Evolutionary conservation across 352 stramenopile genomes (phyloP).

Genomic region (Globisporangium splendens): DNA sequence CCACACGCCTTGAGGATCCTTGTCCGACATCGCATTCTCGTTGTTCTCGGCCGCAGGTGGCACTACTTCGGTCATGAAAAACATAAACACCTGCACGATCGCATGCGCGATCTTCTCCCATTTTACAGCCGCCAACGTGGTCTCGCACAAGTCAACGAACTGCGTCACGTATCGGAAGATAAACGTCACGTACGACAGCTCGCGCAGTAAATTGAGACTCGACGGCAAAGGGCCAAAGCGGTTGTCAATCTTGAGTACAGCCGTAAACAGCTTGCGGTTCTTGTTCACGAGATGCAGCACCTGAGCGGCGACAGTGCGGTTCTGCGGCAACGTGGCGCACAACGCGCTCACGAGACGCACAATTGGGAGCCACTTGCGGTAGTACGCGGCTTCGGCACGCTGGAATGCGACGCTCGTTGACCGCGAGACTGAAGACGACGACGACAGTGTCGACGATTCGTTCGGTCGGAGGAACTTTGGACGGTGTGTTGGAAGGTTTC

Average conservation of each 20-base stretch:
- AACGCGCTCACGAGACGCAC: slow-evolving; percentile 58
- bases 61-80: slow-evolving; percentile 55
- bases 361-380: slow-evolving; percentile 75
- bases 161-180: slow-evolving; percentile 77
- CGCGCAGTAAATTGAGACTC: slow-evolving; percentile 58
- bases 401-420: slow-evolving; percentile 48
- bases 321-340: slow-evolving; percentile 63
- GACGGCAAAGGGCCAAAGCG: slow-evolving; percentile 19
- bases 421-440: slow-evolving; percentile 15
- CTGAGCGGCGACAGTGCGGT: slow-evolving; percentile 56
- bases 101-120: slow-evolving; percentile 77
- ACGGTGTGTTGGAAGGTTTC: slow-evolving; percentile 64
- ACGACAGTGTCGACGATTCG: slow-evolving; percentile 19
- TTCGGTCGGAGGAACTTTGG: slow-evolving; percentile 53
- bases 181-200: slow-evolving; percentile 76
- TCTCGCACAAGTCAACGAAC: slow-evolving; percentile 65
- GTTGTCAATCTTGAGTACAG: slow-evolving; percentile 55
- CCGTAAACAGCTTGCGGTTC: slow-evolving; percentile 70
- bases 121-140: slow-evolving; percentile 53
- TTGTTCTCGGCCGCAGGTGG: slow-evolving; percentile 20
- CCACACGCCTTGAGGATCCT: slow-evolving; percentile 36
- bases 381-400: slow-evolving; percentile 59
- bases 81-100: slow-evolving; percentile 62
- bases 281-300: slow-evolving; percentile 55
- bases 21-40: slow-evolving; percentile 28